Base-by-base conservation (phyloP, 2,329 filamentous ascomycete species). In the Aspergillus unguis region DNA sequence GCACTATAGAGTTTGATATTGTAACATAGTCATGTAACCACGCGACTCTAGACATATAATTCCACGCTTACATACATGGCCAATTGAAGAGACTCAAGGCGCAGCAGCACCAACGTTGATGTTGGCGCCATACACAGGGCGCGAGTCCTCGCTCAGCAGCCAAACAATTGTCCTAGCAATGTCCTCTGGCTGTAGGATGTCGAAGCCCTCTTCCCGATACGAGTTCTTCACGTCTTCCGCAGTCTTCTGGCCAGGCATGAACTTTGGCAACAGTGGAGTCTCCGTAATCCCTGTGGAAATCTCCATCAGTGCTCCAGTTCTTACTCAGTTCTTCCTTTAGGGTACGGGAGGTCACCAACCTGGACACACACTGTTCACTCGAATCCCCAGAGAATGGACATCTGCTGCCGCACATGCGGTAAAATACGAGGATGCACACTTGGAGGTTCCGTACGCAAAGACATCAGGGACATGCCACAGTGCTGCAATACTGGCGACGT, bases 301-400 rank as follows among this genome's bases (percentile, higher is more conserved):
- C n/a, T 41, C 37, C 31, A 17, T 17, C 17, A 17, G 17, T 17
- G n/a, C 31, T 6, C 10, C 31, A 33, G 31, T 33, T 6, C 31
- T 33, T 10, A 17, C 17, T 17, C 31, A 33, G 6, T 33, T 33
- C 31, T 25, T 27, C 27, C 11, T 23, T 38, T 25, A 11, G 29
- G 17, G 11, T 10, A 51, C 49, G 42, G 31, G 31, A 33, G 6
- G 2, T 33, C 31, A 33, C 31, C 2, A 29, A 59, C 82, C 82
- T 0, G 83, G 82, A 3, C 76, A 79, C 0, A 85, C 79, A 40
- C 71, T 76, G 56, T 85, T 86, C 5, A 84, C 81, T n/a, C 82
- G 65, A 25, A 85, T 80, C 40, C 54, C 54, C 3, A 55, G 36
- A 3, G 41, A 10, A 9, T 44, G 32, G 27, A 42, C 44, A 45